Base-by-base conservation (phyloP, 345 rosid species). In the Draba incana region DNA sequence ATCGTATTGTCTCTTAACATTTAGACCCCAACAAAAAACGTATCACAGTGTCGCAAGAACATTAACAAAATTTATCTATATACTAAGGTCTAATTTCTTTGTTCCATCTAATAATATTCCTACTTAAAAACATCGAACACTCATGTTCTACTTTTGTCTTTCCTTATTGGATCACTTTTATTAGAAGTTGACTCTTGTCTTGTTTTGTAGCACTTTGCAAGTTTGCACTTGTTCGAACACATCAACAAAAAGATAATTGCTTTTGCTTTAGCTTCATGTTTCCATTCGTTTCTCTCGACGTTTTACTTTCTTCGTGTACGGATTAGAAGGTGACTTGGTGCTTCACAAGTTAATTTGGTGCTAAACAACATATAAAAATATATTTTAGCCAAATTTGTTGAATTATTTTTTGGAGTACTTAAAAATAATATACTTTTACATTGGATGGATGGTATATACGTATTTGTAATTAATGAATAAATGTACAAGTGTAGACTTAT, bases 151-250 rank as follows among this genome's bases (percentile, higher is more conserved):
- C 57, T 48, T 58, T 49, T 58, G 16, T 48, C 30, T 69, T 33
- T 44, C 64, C 37, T 57, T 41, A 41, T 28, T 66, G 30, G 50
- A 33, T 8, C 14, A 38, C 58, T 14, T 48, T 58, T 23, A 14
- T 27, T 4, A 66, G 51, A 39, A 65, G 60, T 65, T 27, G 60
- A 52, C 50, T 27, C 41, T 52, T 65, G 49, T 65, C 39, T 65
- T 65, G 60, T 65, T 64, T 64, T 38, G 47, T 65, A 50, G 47
- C 58, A 50, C 55, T 46, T 35, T 47, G 55, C 38, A 38, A 64
- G 58, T 64, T 57, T 41, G 57, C 47, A 23, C 41, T 41, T 27
- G 11, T 25, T 27, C 50, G 4, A 39, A 53, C 37, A 6, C 43
- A 44, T 54, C 23, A 41, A 35, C 35, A 48, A 14, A 65, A 65